Evolutionary conservation across 2,329 filamentous ascomycete species (phyloP), one percentile per base, ranked within the genome.

Genomic region (Huntiella bhutanensis): DNA sequence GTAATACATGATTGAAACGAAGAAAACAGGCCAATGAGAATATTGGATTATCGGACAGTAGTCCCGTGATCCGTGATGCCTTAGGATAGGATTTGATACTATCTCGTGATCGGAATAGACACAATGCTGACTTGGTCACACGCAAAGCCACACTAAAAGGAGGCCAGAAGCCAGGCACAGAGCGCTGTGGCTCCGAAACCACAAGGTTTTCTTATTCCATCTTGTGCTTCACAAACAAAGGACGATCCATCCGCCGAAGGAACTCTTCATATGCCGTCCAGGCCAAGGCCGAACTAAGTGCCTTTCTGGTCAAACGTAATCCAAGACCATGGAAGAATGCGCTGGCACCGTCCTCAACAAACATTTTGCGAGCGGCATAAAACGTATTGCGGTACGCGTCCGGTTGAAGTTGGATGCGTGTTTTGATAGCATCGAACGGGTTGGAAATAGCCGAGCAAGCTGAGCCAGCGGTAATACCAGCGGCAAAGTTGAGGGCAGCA

Each of bases 261-360:
- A 95, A 62, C 61, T 95, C 88, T 64, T 98, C 91, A 58, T 98
- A 98, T 36, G 95, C 70, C 7, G 88, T 96, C 91, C 91, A 98
- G 5, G 88, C 88, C 54, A 96, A 68, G n/a, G 91, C 91, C 45
- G 82, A 88, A 61, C 87, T 95, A 39, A 95, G 63, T 4, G 86
- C 88, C 62, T 98, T 98, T 54, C 91, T 72, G 40, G 79, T 82
- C 69, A 96, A 93, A 48, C 91, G 73, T 53, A 98, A 65, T 1
- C 75, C 83, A 47, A 98, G 62, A 1, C 91, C 91, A 59, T 91
- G 82, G 62, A 91, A 87, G 49, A 98, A 68, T 51, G 82, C 82
- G 46, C 80, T 71, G 15, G 82, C 54, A 0, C 88, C 88, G 52
- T 95, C 88, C 55, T 93, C 81, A 1, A 64, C 62, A 3, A 96